These are phyloP conservation scores for Cladophialophora yegresii DNA, from an alignment of 2,329 filamentous ascomycete species.

Conservation along the genomic window DNA sequence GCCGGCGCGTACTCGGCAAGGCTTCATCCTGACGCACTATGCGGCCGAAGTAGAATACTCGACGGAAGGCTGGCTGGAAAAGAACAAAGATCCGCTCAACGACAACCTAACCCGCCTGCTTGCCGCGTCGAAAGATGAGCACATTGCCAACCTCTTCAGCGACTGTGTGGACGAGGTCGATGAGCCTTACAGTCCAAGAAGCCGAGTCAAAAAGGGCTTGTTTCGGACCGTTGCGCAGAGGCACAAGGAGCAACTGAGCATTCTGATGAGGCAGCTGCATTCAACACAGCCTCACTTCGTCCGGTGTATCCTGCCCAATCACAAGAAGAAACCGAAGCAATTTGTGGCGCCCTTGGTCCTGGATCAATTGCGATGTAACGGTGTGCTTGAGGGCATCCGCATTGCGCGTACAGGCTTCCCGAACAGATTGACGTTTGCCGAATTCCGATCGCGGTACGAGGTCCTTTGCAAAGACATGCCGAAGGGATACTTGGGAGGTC, in stretches of 20 bases:
- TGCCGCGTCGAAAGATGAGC: constrained; percentile 76
- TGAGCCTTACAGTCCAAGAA: constrained; percentile 66
- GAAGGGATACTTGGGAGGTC: constrained; percentile 86
- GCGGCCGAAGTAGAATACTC: constrained; percentile 97
- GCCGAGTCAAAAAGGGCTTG: constrained; percentile 90
- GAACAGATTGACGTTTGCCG: constrained; percentile 85
- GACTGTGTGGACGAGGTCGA: constrained; percentile 86
- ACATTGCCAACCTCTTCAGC: constrained; percentile 79
- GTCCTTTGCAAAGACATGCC: constrained; percentile 88
- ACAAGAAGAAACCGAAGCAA: constrained; percentile 94
- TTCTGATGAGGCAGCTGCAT: constrained; percentile 88
- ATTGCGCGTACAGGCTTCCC: constrained; percentile 97
- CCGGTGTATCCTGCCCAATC: constrained; percentile 94
- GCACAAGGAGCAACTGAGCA: constrained; percentile 98
- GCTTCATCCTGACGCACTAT: constrained; percentile 95
- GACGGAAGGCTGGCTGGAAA: constrained; percentile 92
- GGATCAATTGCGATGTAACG: constrained; percentile 96
- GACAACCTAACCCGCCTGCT: constrained; percentile 93
- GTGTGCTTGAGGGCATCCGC: constrained; percentile 96
- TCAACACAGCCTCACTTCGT: constrained; percentile 98
- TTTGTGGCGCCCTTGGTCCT: constrained; percentile 90
- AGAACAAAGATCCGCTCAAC: constrained; percentile 98
- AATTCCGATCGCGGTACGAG: constrained; percentile 94
- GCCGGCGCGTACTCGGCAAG: constrained; percentile 80
- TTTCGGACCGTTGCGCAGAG: constrained; percentile 96